Evolutionary conservation across 2,329 filamentous ascomycete species (phyloP).

Genomic region (Talaromyces atroroseus): DNA sequence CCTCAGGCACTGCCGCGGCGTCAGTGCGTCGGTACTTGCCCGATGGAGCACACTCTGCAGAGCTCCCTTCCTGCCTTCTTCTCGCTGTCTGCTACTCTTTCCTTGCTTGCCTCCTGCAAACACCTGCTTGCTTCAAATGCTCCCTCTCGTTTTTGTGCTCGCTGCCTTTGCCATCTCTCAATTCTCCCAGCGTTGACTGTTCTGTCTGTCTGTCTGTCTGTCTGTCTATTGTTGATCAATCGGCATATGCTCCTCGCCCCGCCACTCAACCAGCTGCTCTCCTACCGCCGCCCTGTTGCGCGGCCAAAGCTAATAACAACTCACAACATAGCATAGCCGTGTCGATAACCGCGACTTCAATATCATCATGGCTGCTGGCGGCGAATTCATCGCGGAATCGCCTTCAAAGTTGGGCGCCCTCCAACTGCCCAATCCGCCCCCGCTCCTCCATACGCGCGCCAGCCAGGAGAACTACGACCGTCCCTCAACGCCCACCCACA

Average conservation of each 20-base stretch:
- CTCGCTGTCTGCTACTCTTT: not conserved
- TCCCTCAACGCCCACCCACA: slow-evolving; percentile 42
- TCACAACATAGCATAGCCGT: not conserved
- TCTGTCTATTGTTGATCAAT: not conserved
- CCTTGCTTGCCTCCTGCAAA: not conserved
- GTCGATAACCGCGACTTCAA: slow-evolving; percentile 22
- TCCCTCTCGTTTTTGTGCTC: not conserved
- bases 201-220: not conserved
- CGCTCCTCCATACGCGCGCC: slow-evolving; percentile 45
- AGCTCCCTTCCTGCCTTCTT: not conserved
- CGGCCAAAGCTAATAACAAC: not conserved
- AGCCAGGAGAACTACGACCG: slow-evolving; percentile 44
- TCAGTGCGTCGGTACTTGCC: not conserved
- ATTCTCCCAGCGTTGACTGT: not conserved
- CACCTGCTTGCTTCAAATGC: not conserved
- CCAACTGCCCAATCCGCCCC: slow-evolving; percentile 42
- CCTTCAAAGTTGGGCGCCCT: slow-evolving; percentile 27
- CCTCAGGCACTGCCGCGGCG: slow-evolving; percentile 1
- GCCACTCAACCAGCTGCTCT: not conserved
- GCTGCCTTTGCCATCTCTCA: not conserved
- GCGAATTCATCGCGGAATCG: slow-evolving; percentile 28
- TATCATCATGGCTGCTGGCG: slow-evolving; percentile 12
- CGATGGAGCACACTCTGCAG: not conserved
- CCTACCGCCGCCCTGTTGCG: slow-evolving; percentile 7
- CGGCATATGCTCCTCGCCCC: slow-evolving; percentile 3